These are phyloP conservation scores for Piper longum DNA, from an alignment of 164 flowering plant genomes.

Conservation along the genomic window DNA sequence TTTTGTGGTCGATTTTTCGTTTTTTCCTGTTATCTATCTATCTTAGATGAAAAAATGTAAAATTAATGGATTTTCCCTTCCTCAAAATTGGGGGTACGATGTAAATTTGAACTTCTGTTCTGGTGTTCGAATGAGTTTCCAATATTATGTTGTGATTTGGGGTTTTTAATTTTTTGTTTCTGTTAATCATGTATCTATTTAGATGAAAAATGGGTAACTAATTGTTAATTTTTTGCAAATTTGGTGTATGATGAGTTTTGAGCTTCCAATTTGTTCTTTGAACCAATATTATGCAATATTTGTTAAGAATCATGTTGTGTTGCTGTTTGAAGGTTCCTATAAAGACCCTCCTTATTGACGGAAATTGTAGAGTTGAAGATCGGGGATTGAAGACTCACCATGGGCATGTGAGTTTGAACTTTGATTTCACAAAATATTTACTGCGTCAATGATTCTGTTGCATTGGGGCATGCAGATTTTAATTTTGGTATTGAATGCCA, in stretches of 20 bases:
- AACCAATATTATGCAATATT: not conserved
- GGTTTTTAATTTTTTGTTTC: too few species aligned
- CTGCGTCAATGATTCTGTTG: too few species aligned
- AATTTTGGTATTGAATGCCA: not conserved
- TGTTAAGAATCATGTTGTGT: not conserved
- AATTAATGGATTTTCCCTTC: too few species aligned
- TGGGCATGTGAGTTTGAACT: constrained; percentile 68
- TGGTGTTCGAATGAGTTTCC: too few species aligned
- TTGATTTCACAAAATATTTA: not conserved
- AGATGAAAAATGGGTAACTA: too few species aligned
- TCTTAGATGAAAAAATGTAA: too few species aligned
- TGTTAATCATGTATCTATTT: too few species aligned
- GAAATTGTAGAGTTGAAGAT: constrained; percentile 97
- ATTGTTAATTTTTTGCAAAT: too few species aligned
- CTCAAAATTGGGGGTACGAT: too few species aligned
- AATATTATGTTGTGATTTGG: too few species aligned
- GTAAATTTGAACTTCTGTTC: too few species aligned
- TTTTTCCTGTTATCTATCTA: not conserved
- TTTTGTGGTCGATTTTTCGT: not conserved
- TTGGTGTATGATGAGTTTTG: not conserved
- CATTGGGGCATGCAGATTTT: not conserved
- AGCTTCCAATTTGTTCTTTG: not conserved
- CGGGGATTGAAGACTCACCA: constrained; percentile 94
- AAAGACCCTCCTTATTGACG: constrained; percentile 86
- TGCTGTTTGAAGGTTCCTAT: constrained; percentile 57